Percentiles rank a stretch among this genome's conserved stretches.
Evolutionary conservation across 2,329 filamentous ascomycete genomes (phyloP).

Genomic region (Xylariales sp.): DNA sequence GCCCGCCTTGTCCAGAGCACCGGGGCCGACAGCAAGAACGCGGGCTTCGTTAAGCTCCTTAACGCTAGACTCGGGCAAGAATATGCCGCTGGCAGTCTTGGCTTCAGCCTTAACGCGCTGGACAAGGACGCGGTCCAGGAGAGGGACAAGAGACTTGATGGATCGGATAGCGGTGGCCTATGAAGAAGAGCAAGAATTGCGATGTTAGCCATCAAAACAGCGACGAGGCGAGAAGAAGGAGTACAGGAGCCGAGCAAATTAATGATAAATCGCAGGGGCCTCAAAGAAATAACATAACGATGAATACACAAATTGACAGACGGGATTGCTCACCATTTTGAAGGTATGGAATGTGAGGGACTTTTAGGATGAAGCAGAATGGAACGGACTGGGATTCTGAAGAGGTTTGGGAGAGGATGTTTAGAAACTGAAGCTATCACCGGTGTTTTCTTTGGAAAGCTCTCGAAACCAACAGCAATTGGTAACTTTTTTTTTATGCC

Average conservation of each 20-base stretch:
- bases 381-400: too few relatives aligned
- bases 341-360: too few relatives aligned
- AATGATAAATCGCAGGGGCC: too few relatives aligned
- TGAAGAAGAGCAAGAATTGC: too few relatives aligned
- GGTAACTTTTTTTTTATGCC: conserved; percentile 19
- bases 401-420: too few relatives aligned
- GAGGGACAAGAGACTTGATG: conserved; percentile 90
- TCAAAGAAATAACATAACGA: too few relatives aligned
- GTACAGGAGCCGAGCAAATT: too few relatives aligned
- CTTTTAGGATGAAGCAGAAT: too few relatives aligned
- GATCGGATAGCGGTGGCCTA: conserved; percentile 78
- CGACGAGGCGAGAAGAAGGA: too few relatives aligned
- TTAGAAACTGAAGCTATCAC: conserved; percentile 10
- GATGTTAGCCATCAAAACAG: too few relatives aligned
- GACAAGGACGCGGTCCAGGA: conserved; percentile 96
- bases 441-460: conserved; percentile 8
- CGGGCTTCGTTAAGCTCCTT: conserved; percentile 98
- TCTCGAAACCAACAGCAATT: conserved; percentile 7
- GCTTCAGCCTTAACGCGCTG: conserved; percentile 96
- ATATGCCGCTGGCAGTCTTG: conserved; percentile 96
- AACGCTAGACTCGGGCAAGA: conserved; percentile 92
- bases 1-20: conserved; percentile 80
- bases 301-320: too few relatives aligned
- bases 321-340: too few relatives aligned
- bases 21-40: conserved; percentile 92